A percentile compares a stretch with the other conserved stretches of the same genome.
These are phyloP conservation scores for Trichoderma arundinaceum DNA, from an alignment of 2,329 filamentous ascomycete genomes.

Conservation along the genomic window DNA sequence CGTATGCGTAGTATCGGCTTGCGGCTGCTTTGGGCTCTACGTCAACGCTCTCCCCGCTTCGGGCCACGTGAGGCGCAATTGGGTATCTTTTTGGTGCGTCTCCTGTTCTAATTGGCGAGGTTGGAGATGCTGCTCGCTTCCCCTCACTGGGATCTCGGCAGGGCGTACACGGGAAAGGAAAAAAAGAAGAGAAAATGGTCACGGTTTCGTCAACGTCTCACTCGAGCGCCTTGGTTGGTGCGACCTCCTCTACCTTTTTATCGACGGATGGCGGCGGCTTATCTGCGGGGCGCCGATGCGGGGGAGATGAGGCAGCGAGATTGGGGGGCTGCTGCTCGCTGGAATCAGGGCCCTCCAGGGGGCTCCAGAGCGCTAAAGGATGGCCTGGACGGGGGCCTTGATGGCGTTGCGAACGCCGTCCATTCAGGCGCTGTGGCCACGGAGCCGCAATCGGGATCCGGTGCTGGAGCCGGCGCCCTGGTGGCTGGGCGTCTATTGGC, in stretches of 20 bases:
- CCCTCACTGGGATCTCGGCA: background rate
- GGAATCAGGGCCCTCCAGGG: background rate
- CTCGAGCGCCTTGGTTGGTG: background rate
- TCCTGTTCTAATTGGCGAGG: background rate
- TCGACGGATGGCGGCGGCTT: conserved; percentile 32
- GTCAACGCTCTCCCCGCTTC: background rate
- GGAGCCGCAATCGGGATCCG: conserved; percentile 17
- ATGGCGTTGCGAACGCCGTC: background rate
- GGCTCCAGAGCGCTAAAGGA: background rate
- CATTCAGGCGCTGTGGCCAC: background rate
- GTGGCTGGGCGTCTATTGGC: conserved; percentile 3
- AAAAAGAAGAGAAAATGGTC: conserved; percentile 1
- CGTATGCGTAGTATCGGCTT: too few relatives aligned
- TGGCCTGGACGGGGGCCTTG: background rate
- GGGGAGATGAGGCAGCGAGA: background rate
- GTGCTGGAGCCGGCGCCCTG: background rate
- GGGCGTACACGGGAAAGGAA: background rate
- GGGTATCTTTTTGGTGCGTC: background rate
- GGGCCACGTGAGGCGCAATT: conserved; percentile 15
- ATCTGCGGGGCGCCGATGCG: conserved; percentile 29
- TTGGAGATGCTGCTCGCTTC: background rate
- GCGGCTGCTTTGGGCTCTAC: too few relatives aligned
- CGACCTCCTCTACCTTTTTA: conserved; percentile 20
- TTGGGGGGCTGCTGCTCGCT: background rate
- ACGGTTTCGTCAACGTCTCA: conserved; percentile 11